phyloP scores from a whole-genome alignment of 2,329 filamentous ascomycete species.

The Sphaerostilbella broomeana region DNA sequence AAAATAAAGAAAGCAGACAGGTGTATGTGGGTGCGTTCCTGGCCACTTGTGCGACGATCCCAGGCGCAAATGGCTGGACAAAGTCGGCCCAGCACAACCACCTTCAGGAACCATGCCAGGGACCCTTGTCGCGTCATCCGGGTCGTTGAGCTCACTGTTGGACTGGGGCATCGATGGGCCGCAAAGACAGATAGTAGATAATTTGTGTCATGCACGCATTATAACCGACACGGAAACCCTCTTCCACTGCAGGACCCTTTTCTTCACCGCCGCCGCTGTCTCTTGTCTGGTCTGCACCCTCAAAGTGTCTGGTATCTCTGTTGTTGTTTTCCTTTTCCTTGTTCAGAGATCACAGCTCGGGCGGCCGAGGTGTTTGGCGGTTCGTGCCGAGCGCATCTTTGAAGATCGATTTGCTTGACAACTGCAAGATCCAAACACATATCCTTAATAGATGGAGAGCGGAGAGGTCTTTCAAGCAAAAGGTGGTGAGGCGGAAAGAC shows the following conservation, averaged over 20 bases:
- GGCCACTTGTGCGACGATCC: too few species aligned
- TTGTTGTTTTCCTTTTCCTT: background rate
- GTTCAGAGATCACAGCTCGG: too few species aligned
- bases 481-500: too few species aligned
- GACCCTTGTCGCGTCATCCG: background rate
- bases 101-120: conserved; percentile 11
- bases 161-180: conserved; percentile 6
- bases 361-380: too few species aligned
- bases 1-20: too few species aligned
- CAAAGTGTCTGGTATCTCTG: background rate
- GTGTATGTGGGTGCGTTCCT: too few species aligned
- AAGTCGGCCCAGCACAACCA: too few species aligned
- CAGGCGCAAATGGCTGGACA: background rate
- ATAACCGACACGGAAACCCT: conserved; percentile 9
- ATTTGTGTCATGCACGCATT: conserved; percentile 14
- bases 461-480: too few species aligned
- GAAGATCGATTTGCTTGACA: too few species aligned
- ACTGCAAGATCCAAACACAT: too few species aligned
- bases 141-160: background rate
- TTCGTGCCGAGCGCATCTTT: too few species aligned
- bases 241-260: background rate
- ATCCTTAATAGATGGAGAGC: too few species aligned
- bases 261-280: background rate
- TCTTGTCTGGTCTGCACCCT: background rate
- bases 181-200: conserved; percentile 10